Conservation (phyloP, 495 filamentous ascomycete genomes). For the Penicillium alfredii region DNA sequence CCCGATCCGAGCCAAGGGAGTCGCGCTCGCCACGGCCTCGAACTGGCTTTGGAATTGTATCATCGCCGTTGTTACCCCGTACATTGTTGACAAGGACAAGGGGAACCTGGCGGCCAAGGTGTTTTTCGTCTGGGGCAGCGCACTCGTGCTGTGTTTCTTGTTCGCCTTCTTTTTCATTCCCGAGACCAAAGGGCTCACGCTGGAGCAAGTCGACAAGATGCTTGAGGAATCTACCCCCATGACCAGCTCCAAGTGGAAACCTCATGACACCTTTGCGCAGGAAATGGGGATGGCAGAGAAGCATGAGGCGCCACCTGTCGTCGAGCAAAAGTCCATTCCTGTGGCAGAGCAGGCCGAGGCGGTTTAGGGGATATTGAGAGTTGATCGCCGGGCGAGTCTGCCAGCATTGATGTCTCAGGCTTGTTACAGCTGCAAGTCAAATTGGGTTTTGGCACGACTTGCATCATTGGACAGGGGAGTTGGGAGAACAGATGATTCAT, state of each 20-base stretch:
- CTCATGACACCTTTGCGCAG: conserved; percentile 60
- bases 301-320: conserved; percentile 3
- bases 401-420: no score
- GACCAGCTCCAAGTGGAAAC: conserved; percentile 64
- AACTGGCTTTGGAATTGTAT: conserved; percentile 80
- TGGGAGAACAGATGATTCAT: no score
- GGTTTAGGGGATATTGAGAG: not conserved
- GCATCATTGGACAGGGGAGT: no score
- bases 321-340: conserved; percentile 4
- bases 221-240: conserved; percentile 72
- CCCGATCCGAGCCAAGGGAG: conserved; percentile 68
- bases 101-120: conserved; percentile 66
- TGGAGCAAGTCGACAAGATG: conserved; percentile 82
- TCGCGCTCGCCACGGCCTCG: conserved; percentile 68
- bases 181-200: conserved; percentile 77
- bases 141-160: conserved; percentile 56
- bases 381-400: no score
- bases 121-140: conserved; percentile 73
- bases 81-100: conserved; percentile 57
- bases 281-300: conserved; percentile 53
- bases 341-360: not conserved
- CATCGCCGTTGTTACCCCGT: conserved; percentile 64
- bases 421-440: no score
- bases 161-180: conserved; percentile 71
- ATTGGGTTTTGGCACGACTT: no score